Base-by-base conservation (phyloP, 176 grass and related monocot species). In the Dendrocalamus sinicus region DNA sequence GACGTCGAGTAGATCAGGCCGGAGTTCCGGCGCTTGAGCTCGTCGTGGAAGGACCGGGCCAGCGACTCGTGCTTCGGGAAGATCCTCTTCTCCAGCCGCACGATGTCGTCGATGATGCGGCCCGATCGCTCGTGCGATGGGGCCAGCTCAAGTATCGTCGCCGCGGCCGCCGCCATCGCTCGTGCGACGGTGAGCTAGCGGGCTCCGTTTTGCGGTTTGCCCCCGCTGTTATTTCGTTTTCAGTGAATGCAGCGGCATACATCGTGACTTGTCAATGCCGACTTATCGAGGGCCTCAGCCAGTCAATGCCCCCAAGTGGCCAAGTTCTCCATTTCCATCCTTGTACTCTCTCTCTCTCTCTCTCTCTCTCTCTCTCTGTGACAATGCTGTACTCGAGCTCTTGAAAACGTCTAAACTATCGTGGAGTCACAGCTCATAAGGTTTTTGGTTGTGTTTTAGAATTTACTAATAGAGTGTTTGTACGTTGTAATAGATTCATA, bases 1-100 rank as follows among this genome's bases (percentile, higher is more conserved):
- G 72, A 28, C 37, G 88, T 76, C 19, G 85, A 78, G 83, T 92
- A 96, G 57, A 99, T 55, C 68, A 99, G 84, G 35, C 93, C 92
- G 60, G 81, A 62, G 85, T 92, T 99, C 86, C 85, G 88, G 78
- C 91, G 90, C 84, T 83, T 91, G 55, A 92, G 73, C 83, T 94
- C 96, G 66, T 90, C 88, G 35, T 91, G 84, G 77, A 96, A 88
- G 11, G 92, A 83, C 66, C 87, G 91, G 44, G 92, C 67, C 26
- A 99, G 79, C 20, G 96, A 99, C 86, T 99, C 96, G 88, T 99
- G 96, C 88, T 99, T 96, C 66, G 96, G 96, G 58, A 96, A 99
- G 58, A 94, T 99, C 86, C 82, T 86, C 78, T 70, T 89, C 75
- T 99, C 93, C 75, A 96, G 62, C 4, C 93, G 88, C 81, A 90